A percentile compares a stretch with the other conserved stretches of the same genome.
phyloP scores from a whole-genome alignment of 345 rosid species.

The Camelina sativa region DNA sequence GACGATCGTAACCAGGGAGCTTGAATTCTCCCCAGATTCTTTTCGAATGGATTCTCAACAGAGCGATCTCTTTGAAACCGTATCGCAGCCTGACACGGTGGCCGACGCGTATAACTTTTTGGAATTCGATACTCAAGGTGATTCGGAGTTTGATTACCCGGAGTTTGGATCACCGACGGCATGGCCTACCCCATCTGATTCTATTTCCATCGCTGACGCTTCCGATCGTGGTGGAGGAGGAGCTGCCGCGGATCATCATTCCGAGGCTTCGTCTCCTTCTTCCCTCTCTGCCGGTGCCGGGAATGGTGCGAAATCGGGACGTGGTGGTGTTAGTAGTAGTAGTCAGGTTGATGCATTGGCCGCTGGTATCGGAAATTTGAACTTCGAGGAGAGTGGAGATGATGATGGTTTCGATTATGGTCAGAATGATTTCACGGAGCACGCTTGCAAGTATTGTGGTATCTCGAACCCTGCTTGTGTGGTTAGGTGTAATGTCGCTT shows the following conservation, averaged over 20 bases:
- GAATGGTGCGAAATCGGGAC: conserved; percentile 50
- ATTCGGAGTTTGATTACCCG: conserved; percentile 93
- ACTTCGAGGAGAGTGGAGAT: conserved; percentile 95
- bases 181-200: conserved; percentile 97
- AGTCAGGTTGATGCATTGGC: conserved; percentile 75
- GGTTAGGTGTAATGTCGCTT: conserved; percentile 95
- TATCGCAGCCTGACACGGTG: conserved; percentile 92
- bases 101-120: conserved; percentile 89
- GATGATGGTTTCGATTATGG: conserved; percentile 78
- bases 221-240: conserved; percentile 45
- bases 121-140: conserved; percentile 97
- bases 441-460: conserved; percentile 95
- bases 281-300: conserved; percentile 55
- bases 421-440: conserved; percentile 85
- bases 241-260: conserved; percentile 53
- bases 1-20: conserved; percentile 33
- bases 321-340: conserved; percentile 49
- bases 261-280: conserved; percentile 60
- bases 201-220: conserved; percentile 57
- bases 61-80: conserved; percentile 77
- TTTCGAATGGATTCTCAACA: conserved; percentile 80
- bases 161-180: conserved; percentile 81
- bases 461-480: conserved; percentile 98
- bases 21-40: conserved; percentile 33
- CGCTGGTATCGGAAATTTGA: conserved; percentile 77